Base-by-base conservation (phyloP, 2,329 filamentous ascomycete genomes). In the Alternaria brassicicola region DNA sequence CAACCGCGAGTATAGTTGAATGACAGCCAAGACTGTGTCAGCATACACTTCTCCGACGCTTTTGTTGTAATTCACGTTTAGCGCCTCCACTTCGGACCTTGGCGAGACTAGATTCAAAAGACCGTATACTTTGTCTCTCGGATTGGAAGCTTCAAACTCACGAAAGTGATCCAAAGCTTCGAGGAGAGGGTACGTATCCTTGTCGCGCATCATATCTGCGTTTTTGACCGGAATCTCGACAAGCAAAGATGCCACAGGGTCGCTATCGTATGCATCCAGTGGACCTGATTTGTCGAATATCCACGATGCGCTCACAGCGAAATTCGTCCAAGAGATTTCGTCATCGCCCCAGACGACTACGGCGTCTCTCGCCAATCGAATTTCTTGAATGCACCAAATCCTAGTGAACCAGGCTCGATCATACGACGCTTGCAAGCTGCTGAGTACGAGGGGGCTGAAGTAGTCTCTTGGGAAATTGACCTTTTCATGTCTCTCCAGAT, bases 361-460 rank as follows among this genome's bases (percentile, higher is more conserved):
- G 6, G 58, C 47, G n/a, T 50, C 17, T 9, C 10, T 31, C 4
- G 58, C 53, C 13, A 57, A 25, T 8, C 19, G 23, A 12, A 61
- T 54, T 31, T 62, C 59, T 31, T 62, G 59, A 45, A 62, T 38
- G 23, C 51, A 52, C 59, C 59, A 62, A 4, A 62, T 19, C 30
- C 59, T 35, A 12, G 41, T 39, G 25, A 63, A 63, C 60, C 60
- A 63, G 5, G 39, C 13, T 6, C 35, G 21, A 8, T 15, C 46
- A 26, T 50, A 62, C 10, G 59, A 53, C 5, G 7, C 39, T 23
- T 33, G 13, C 19, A 62, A 26, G 17, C 26, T 47, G 26, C 48
- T 46, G 19, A 31, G 30, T 23, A 28, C 35, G 5, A 13, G 25
- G 5, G 17, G 6, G 12, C 8, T n/a, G 19, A 52, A 28, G 8